A percentile compares a stretch with the other conserved stretches of the same genome.
Evolutionary conservation across 306 rosid species (phyloP).

Genomic region (Sechiopsis laciniata): DNA sequence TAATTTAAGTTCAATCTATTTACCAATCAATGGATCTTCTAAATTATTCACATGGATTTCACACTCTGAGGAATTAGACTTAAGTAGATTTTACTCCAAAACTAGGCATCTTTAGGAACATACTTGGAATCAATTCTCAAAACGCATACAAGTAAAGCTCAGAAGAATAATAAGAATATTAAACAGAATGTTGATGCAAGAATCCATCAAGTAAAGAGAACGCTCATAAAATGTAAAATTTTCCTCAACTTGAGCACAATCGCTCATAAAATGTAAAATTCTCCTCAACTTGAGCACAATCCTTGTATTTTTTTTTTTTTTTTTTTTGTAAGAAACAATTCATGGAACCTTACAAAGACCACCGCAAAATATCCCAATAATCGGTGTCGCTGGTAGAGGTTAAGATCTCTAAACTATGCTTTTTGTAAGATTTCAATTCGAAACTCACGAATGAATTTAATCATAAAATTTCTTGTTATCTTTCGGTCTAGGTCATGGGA

Average conservation of each 20-base stretch:
- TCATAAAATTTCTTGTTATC: too few species aligned
- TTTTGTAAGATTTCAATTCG: too few species aligned
- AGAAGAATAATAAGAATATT: conserved; percentile 9
- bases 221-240: not conserved
- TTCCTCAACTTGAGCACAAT: not conserved
- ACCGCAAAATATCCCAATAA: not conserved
- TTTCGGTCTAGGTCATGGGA: too few species aligned
- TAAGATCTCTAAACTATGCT: too few species aligned
- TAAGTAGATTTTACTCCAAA: not conserved
- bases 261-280: too few species aligned
- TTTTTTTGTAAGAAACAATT: too few species aligned
- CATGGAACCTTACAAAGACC: not conserved
- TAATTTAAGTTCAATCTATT: not conserved
- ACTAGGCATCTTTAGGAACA: not conserved
- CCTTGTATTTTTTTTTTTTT: too few species aligned
- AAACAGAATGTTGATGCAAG: conserved; percentile 4
- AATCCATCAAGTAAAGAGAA: conserved; percentile 5
- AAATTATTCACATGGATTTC: not conserved
- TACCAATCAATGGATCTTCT: too few species aligned
- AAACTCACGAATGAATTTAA: too few species aligned
- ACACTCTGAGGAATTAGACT: not conserved
- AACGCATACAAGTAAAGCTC: not conserved
- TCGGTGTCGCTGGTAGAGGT: not conserved
- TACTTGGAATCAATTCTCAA: conserved; percentile 12
- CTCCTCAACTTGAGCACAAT: too few species aligned